Base-by-base conservation (phyloP, 345 rosid genomes). In the Hypericum perforatum region DNA sequence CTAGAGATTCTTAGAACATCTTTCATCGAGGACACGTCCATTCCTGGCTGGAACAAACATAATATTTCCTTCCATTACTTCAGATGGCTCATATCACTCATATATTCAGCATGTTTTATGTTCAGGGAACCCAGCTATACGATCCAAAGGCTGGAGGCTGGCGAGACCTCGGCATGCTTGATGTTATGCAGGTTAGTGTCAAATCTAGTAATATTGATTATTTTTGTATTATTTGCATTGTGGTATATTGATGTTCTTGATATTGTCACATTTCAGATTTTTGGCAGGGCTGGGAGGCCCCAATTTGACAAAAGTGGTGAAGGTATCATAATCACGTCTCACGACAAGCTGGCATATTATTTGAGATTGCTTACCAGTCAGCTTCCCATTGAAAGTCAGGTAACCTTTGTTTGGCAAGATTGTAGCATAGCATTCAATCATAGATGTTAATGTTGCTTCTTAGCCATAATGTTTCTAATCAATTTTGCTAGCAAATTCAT, bases 81-180 rank as follows among this genome's bases (percentile, higher is more conserved):
- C 16, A 22, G 4, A 4, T 22, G 32, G 32, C 32, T 22, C 32
- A 22, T 22, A 22, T 22, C 32, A 22, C 4, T 22, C 32, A 22
- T 46, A 9, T 13, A 46, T 46, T 46, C 16, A 29, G 13, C 13
- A 9, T 46, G 16, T 11, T 46, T 16, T 46, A 7, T 13, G 54
- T 76, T 11, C 64, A 91, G 98, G 98, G 98, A 32, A 91, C 98
- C 52, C 98, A 91, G 60, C 65, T 91, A 66, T 91, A 86, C 63
- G 95, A 91, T 78, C 84, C 96, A 45, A 87, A 87, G 80, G 98
- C 96, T 73, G 98, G 98, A 73, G 98, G 98, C 11, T 91, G 98
- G 98, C 76, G 74, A 67, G 98, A 91, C 78, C 71, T 91, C 54
- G 98, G 98, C 56, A 91, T 87, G 98, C 92, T 91, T 58, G 98